Percentiles rank a stretch among this genome's conserved stretches.
Conservation (phyloP, 495 filamentous ascomycete species). For the Neurospora sp. region DNA sequence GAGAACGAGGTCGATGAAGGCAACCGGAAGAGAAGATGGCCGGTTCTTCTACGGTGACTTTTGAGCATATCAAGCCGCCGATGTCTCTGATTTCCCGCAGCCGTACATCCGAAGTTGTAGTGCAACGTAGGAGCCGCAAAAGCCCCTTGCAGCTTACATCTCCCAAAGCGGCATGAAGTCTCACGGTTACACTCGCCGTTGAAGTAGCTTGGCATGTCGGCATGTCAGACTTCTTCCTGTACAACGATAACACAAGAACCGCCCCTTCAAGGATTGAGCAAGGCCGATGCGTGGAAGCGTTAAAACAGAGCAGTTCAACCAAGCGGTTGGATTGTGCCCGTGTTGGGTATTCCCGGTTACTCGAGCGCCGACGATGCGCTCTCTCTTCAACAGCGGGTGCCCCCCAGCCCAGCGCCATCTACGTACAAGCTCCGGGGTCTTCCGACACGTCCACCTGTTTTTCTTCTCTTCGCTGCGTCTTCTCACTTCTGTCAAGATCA, state of each 20-base stretch:
- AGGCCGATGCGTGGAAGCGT: background rate
- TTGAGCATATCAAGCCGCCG: background rate
- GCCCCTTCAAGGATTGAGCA: background rate
- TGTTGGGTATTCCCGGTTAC: background rate
- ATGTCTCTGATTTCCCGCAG: background rate
- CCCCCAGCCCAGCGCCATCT: background rate
- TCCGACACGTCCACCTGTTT: background rate
- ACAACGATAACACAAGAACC: background rate
- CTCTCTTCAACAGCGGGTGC: background rate
- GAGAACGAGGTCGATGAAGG: background rate
- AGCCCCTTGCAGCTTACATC: background rate
- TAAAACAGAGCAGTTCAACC: background rate
- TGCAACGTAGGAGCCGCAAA: background rate
- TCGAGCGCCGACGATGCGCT: background rate
- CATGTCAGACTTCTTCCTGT: background rate
- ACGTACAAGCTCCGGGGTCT: background rate
- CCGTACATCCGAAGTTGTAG: background rate
- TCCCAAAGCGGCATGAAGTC: background rate
- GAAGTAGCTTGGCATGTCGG: background rate
- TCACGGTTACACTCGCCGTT: background rate
- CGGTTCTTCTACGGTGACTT: background rate
- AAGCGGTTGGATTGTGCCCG: rapidly evolving
- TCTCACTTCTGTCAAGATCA: background rate
- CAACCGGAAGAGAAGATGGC: background rate
- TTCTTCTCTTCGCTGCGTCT: background rate